A percentile compares a stretch with the other conserved stretches of the same genome.
phyloP scores from a whole-genome alignment of 805 yeast genomes.

The Ogataea parapolymorpha region DNA sequence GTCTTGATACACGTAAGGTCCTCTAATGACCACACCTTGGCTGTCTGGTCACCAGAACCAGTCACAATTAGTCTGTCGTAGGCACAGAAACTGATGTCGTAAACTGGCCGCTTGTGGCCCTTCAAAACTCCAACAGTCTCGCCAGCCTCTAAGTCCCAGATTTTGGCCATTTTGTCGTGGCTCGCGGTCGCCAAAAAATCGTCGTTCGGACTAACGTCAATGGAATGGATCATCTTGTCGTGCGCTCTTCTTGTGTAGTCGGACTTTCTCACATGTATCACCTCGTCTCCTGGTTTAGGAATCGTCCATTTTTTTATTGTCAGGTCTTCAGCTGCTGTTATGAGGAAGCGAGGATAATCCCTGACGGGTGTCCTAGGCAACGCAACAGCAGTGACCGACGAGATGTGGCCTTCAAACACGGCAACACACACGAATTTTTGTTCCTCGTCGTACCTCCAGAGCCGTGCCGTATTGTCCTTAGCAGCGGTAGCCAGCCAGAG shows the following conservation, averaged over 20 bases:
- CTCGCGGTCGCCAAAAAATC: constrained; percentile 88
- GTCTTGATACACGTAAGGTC: constrained; percentile 77
- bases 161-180: constrained; percentile 85
- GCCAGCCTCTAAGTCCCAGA: constrained; percentile 86
- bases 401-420: constrained; percentile 79
- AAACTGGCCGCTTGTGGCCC: constrained; percentile 92
- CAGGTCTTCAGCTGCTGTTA: constrained; percentile 83
- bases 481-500: constrained; percentile 89
- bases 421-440: constrained; percentile 47
- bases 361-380: constrained; percentile 53
- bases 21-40: constrained; percentile 81
- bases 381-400: constrained; percentile 79
- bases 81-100: constrained; percentile 84
- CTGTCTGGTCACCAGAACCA: constrained; percentile 89
- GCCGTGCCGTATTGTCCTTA: constrained; percentile 78
- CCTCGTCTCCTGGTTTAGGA: constrained; percentile 39
- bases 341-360: constrained; percentile 57
- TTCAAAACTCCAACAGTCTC: constrained; percentile 79
- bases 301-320: constrained; percentile 85
- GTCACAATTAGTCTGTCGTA: constrained; percentile 77
- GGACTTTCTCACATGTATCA: constrained; percentile 50
- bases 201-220: constrained; percentile 90
- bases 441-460: constrained; percentile 68
- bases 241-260: constrained; percentile 94
- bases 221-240: constrained; percentile 89